Base-by-base conservation (phyloP, 495 filamentous ascomycete genomes). In the Penicillium pulvis region DNA sequence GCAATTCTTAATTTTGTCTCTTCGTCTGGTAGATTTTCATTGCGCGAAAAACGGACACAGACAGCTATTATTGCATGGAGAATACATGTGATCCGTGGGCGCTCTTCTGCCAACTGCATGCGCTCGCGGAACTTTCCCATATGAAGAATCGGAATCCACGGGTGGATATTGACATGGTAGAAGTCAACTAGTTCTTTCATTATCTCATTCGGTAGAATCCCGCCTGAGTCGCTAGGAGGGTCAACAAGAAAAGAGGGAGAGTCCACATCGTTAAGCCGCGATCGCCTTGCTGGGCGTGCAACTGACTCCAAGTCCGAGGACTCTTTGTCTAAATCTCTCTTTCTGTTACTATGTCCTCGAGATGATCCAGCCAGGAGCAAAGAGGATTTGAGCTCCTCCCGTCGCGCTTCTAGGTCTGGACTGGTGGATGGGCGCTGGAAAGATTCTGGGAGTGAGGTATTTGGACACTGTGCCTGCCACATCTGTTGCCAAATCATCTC, bases 91-190 rank as follows among this genome's bases (percentile, higher is more conserved):
- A 33, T 33, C 11, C 31, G 31, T 33, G 31, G 31, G 11, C 31
- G 31, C 44, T 46, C 55, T 10, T 61, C 60, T 1, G 60, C 62
- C 31, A 33, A 19, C 59, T 62, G 17, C 17, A 68, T 60, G 9
- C 60, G 63, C 5, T 53, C 20, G 8, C 65, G 68, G 24, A 71
- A 71, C 12, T 50, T 57, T 9, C 31, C 49, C n/a, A 62, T 55
- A 35, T 71, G 65, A 9, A 71, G 56, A 26, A 71, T 52, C 0
- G 65, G 68, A 24, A 71, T 68, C 65, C 65, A 71, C 28, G 57
- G 65, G 31, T 68, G 65, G 9, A 68, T 59, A 43, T 8, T 33
- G 31, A 33, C 11, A 33, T 11, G 11, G 31, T 33, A 33, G 5
- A 33, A 8, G 11, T 33, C 31, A 33, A 33, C 31, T 11, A 33